Percentiles rank a stretch among this genome's conserved stretches.
Evolutionary conservation across 148 eudicot genomes (phyloP).

Genomic region (Camellia sinensis): DNA sequence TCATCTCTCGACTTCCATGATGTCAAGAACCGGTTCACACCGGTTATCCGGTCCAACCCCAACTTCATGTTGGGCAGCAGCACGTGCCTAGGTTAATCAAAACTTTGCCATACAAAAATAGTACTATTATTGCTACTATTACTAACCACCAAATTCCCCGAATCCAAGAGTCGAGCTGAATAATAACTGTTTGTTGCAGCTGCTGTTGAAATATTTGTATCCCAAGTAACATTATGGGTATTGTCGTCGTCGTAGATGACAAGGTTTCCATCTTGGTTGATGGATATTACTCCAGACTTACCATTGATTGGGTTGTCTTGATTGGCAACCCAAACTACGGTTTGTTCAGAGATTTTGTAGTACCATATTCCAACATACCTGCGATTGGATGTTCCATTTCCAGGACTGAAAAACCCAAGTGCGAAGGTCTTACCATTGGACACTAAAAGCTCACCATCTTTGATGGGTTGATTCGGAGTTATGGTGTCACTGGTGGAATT

Average conservation of each 20-base stretch:
- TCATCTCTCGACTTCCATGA: slow-evolving; percentile 10
- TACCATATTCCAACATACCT: slow-evolving; percentile 28
- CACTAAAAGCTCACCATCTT: slow-evolving; percentile 1
- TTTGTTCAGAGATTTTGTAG: neutral
- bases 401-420: slow-evolving; percentile 26
- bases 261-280: slow-evolving; percentile 17
- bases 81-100: slow-evolving; percentile 1
- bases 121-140: neutral
- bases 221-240: neutral
- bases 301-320: slow-evolving; percentile 16
- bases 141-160: slow-evolving; percentile 13
- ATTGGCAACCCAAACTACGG: slow-evolving; percentile 30
- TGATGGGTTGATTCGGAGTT: slow-evolving; percentile 8
- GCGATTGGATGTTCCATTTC: neutral
- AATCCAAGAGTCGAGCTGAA: slow-evolving; percentile 3
- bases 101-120: slow-evolving; percentile 7
- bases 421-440: slow-evolving; percentile 12
- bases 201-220: neutral
- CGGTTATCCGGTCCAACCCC: slow-evolving; percentile 7
- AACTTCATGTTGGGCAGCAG: neutral
- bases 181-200: too few relatives aligned
- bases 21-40: neutral
- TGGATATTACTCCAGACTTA: slow-evolving; percentile 11
- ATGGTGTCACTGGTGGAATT: slow-evolving; percentile 5
- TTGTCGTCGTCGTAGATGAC: neutral